These are phyloP conservation scores for Claviceps sp. DNA, from an alignment of 2,329 filamentous ascomycete species.

Conservation along the genomic window DNA sequence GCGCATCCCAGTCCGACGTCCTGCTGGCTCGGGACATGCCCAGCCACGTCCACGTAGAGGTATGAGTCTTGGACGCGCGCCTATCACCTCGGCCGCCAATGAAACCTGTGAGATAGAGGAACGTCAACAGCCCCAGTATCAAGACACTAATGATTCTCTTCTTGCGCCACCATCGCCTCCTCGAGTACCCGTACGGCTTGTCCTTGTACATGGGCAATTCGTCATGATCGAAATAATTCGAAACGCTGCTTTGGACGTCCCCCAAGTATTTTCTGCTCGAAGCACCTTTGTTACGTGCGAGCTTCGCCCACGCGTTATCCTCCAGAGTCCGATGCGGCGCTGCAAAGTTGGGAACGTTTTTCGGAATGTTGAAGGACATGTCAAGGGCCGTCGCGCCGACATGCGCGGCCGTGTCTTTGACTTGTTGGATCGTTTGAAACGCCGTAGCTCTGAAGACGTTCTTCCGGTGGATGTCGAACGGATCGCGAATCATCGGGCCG, in stretches of 20 bases:
- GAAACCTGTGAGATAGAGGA: conserved; percentile 60
- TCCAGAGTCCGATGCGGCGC: conserved; percentile 52
- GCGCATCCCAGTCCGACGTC: conserved; percentile 58
- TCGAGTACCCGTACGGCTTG: conserved; percentile 70
- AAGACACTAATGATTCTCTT: conserved; percentile 44
- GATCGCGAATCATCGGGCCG: conserved; percentile 28
- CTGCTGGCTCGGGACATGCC: conserved; percentile 32
- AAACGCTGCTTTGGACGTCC: conserved; percentile 48
- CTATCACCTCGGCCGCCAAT: conserved; percentile 27
- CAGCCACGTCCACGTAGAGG: conserved; percentile 40
- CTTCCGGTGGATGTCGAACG: conserved; percentile 29
- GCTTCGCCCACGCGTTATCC: conserved; percentile 50
- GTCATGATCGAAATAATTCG: conserved; percentile 46
- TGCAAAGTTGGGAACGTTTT: conserved; percentile 55
- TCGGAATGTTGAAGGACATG: conserved; percentile 55
- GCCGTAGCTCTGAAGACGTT: conserved; percentile 36
- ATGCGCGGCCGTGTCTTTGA: conserved; percentile 35
- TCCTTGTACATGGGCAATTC: conserved; percentile 93
- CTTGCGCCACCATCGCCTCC: conserved; percentile 46
- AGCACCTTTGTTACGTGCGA: conserved; percentile 20
- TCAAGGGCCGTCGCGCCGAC: conserved; percentile 34
- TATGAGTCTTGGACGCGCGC: conserved; percentile 20
- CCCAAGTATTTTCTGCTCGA: conserved; percentile 27
- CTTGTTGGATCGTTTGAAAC: conserved; percentile 28
- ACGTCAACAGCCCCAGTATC: conserved; percentile 38